Evolutionary conservation across 108 stramenopile species (phyloP).

Genomic region (Cyclostephanos tholiformis): DNA sequence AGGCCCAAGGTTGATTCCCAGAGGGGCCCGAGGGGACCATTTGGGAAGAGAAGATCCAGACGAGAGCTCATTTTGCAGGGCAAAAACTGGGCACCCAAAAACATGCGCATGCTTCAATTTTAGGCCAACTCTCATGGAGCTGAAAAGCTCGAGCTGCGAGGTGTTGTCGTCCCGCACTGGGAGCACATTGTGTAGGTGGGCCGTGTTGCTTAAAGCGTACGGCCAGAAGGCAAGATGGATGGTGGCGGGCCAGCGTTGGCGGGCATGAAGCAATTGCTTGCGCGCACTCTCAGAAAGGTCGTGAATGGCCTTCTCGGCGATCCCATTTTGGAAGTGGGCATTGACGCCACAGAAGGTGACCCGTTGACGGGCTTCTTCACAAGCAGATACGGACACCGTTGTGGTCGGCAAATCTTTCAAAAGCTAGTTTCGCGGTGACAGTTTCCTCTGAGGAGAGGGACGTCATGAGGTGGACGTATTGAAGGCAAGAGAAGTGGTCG

Average conservation of each 20-base stretch:
- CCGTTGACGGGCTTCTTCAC: background rate
- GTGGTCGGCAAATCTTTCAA: background rate
- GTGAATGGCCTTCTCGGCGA: constrained; percentile 39
- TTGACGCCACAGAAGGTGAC: constrained; percentile 37
- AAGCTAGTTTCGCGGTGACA: constrained; percentile 42
- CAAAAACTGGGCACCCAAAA: constrained; percentile 38
- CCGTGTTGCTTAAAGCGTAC: constrained; percentile 28
- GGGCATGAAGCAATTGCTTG: constrained; percentile 31
- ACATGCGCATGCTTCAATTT: constrained; percentile 15
- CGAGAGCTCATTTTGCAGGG: constrained; percentile 20
- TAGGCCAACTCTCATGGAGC: background rate
- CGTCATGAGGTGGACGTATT: too few relatives aligned
- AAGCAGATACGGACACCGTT: constrained; percentile 13
- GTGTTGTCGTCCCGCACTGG: too few relatives aligned
- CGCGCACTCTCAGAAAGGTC: constrained; percentile 34
- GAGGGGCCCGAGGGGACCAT: constrained; percentile 20
- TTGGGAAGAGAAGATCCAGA: too few relatives aligned
- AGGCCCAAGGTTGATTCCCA: too few relatives aligned
- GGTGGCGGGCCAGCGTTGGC: constrained; percentile 25
- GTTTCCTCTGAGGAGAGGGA: constrained; percentile 44
- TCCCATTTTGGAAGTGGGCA: constrained; percentile 31
- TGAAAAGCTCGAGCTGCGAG: constrained; percentile 17
- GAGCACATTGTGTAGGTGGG: too few relatives aligned
- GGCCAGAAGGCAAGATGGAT: constrained; percentile 42
- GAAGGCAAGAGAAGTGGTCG: too few relatives aligned